Conservation (phyloP, 352 stramenopile genomes). For the Elongisporangium prolatum region DNA sequence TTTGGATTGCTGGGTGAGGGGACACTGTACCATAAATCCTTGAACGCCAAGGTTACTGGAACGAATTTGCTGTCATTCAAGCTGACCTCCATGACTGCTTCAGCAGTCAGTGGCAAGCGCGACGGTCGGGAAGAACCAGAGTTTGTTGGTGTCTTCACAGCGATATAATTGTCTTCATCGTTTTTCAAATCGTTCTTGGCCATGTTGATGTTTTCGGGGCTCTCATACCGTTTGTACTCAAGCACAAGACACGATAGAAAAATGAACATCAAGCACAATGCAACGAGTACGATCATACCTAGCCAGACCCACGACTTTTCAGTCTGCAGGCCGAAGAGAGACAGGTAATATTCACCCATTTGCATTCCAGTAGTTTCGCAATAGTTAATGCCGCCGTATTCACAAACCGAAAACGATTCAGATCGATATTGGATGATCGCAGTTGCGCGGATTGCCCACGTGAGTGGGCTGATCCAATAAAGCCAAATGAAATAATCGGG, state of each 20-base stretch:
- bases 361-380: conserved; percentile 21
- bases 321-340: conserved; percentile 31
- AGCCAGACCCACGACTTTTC: conserved; percentile 29
- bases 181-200: conserved; percentile 4
- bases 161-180: conserved; percentile 9
- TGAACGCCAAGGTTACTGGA: conserved; percentile 17
- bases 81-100: conserved; percentile 12
- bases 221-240: conserved; percentile 29
- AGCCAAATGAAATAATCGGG: conserved; percentile 51
- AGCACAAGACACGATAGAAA: conserved; percentile 27
- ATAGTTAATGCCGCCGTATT: conserved; percentile 32
- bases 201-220: conserved; percentile 14
- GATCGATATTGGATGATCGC: conserved; percentile 40
- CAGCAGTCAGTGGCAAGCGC: not conserved
- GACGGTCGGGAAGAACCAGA: not conserved
- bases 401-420: conserved; percentile 24
- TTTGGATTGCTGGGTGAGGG: conserved; percentile 16
- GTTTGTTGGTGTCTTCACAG: not conserved
- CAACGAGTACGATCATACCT: conserved; percentile 29
- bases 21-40: conserved; percentile 16
- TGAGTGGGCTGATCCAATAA: conserved; percentile 59
- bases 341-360: conserved; percentile 31
- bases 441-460: conserved; percentile 34
- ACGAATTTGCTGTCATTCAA: conserved; percentile 5
- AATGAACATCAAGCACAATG: conserved; percentile 24